phyloP scores from a whole-genome alignment of 768 basidiomycete species.

The Pulveroboletus sp. region DNA sequence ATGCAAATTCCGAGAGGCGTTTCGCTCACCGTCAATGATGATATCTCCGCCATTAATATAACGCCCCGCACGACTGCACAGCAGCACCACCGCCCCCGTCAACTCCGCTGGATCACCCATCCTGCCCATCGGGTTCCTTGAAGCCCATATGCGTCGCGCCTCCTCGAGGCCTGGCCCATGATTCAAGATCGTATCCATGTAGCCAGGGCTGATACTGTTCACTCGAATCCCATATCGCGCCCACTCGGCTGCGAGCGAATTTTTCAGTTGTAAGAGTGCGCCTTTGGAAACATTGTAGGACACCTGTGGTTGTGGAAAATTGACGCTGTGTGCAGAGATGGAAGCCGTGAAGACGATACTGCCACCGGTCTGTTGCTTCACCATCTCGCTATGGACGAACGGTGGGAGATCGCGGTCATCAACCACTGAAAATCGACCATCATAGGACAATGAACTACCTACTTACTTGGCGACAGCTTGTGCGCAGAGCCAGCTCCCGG shows the following conservation, averaged over 20 bases:
- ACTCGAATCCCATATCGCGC: slow-evolving; percentile 38
- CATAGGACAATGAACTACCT: not conserved
- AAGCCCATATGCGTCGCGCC: slow-evolving; percentile 34
- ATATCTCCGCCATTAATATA: slow-evolving; percentile 43
- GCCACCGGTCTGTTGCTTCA: slow-evolving; percentile 37
- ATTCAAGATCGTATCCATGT: slow-evolving; percentile 42
- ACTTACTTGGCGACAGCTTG: slow-evolving; percentile 37
- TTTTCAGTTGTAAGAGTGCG: slow-evolving; percentile 36
- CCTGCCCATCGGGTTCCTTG: slow-evolving; percentile 39
- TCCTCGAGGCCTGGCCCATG: slow-evolving; percentile 30
- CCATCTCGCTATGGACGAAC: slow-evolving; percentile 34
- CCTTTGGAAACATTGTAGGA: slow-evolving; percentile 42
- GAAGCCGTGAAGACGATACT: slow-evolving; percentile 41
- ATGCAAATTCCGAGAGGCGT: not conserved
- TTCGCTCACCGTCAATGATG: slow-evolving; percentile 36
- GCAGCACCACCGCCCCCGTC: slow-evolving; percentile 35
- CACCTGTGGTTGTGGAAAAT: slow-evolving; percentile 40
- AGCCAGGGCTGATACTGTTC: slow-evolving; percentile 42
- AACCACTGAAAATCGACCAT: not conserved
- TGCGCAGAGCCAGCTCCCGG: slow-evolving; percentile 43
- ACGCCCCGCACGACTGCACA: slow-evolving; percentile 39
- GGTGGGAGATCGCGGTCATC: not conserved
- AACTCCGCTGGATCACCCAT: slow-evolving; percentile 41
- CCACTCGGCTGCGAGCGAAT: slow-evolving; percentile 41
- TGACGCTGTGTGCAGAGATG: slow-evolving; percentile 38